A percentile compares a stretch with the other conserved stretches of the same genome.
Conservation (phyloP, 2,329 filamentous ascomycete species). For the Penicillium sumatraense region DNA sequence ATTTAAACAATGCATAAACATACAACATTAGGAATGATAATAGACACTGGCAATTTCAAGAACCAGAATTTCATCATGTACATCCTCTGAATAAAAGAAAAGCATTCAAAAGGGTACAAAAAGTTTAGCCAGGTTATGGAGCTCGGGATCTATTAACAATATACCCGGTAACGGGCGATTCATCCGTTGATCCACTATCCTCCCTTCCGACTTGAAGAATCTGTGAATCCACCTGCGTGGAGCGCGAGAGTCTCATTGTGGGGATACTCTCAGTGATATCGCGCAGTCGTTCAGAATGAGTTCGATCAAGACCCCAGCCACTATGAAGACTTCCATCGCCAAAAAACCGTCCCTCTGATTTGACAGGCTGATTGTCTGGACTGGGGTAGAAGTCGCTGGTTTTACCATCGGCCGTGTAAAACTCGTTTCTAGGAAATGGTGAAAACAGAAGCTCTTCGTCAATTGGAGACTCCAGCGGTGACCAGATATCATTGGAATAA, state of each 20-base stretch:
- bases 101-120: neutral
- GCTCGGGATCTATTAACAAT: neutral
- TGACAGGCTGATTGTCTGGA: slow-evolving; percentile 29
- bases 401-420: slow-evolving; percentile 36
- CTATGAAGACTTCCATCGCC: slow-evolving; percentile 28
- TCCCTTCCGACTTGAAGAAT: neutral
- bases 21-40: slow-evolving; percentile 14
- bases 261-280: slow-evolving; percentile 23
- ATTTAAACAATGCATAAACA: slow-evolving; percentile 4
- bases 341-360: slow-evolving; percentile 18
- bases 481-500: slow-evolving; percentile 21
- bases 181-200: slow-evolving; percentile 12
- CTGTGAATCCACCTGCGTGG: neutral
- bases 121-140: neutral
- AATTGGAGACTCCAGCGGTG: slow-evolving; percentile 22
- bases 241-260: neutral
- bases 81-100: neutral
- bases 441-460: slow-evolving; percentile 29
- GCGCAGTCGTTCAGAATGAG: slow-evolving; percentile 18
- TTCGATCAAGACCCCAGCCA: slow-evolving; percentile 24
- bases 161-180: neutral
- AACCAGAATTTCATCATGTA: neutral
- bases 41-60: neutral
- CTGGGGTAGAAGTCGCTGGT: slow-evolving; percentile 26
- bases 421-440: slow-evolving; percentile 29